A percentile compares a stretch with the other conserved stretches of the same genome.
Conservation (phyloP, 768 basidiomycete species). For the Tylopilus intermedius region DNA sequence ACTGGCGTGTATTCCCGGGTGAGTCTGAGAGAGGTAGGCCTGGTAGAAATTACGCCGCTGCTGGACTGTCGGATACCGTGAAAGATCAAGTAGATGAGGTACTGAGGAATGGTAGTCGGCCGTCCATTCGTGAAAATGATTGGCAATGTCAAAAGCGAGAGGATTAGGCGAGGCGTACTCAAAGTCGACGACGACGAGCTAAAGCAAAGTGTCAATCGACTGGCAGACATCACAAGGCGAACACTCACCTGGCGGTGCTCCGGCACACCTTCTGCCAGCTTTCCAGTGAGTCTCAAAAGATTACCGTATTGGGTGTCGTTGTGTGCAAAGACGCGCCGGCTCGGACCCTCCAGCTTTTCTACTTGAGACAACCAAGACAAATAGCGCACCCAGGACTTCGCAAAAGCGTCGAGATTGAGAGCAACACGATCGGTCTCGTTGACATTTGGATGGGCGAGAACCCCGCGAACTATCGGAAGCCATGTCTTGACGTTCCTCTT, state of each 20-base stretch:
- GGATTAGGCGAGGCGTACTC: conserved; percentile 95
- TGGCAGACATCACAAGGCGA: neutral
- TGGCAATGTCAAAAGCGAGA: conserved; percentile 91
- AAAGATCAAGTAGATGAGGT: conserved; percentile 60
- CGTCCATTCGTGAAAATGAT: conserved; percentile 97
- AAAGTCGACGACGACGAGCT: conserved; percentile 96
- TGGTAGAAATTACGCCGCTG: conserved; percentile 81
- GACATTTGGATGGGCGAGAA: conserved; percentile 60
- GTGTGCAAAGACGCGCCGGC: conserved; percentile 75
- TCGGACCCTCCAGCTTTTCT: conserved; percentile 55
- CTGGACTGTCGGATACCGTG: conserved; percentile 64
- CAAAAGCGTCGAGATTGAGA: conserved; percentile 64
- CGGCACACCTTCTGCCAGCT: conserved; percentile 6
- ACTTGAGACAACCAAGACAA: conserved; percentile 60
- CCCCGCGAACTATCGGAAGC: conserved; percentile 65
- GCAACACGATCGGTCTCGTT: conserved; percentile 41
- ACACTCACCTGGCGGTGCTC: conserved; percentile 71
- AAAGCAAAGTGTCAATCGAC: conserved; percentile 14
- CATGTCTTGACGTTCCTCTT: conserved; percentile 67
- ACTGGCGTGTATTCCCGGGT: conserved; percentile 22
- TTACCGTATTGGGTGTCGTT: conserved; percentile 98
- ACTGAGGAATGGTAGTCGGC: conserved; percentile 75
- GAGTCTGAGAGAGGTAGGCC: conserved; percentile 67
- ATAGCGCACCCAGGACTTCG: conserved; percentile 63
- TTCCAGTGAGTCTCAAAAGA: conserved; percentile 61